A percentile compares a stretch with the other conserved stretches of the same genome.
Evolutionary conservation across 1,139 yeast genomes (phyloP).

Genomic region (Yamadazyma spencermartinsiae): DNA sequence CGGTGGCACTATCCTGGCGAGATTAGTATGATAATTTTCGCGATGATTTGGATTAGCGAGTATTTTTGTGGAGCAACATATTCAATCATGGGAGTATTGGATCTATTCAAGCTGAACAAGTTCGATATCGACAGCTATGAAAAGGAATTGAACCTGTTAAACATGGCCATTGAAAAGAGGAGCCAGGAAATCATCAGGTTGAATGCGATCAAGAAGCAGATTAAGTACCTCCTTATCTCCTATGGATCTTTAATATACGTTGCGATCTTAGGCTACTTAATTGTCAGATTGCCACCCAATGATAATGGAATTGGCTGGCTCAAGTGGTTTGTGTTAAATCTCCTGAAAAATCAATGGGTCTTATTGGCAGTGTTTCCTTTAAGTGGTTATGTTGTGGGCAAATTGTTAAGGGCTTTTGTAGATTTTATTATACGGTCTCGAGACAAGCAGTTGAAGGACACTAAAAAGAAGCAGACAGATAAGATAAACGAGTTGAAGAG

Average conservation of each 20-base stretch:
- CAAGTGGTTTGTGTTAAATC: slow-evolving; percentile 27
- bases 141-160: slow-evolving; percentile 45
- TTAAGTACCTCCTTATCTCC: slow-evolving; percentile 17
- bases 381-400: slow-evolving; percentile 20
- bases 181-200: slow-evolving; percentile 21
- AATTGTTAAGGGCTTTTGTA: slow-evolving; percentile 24
- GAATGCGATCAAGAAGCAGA: slow-evolving; percentile 12
- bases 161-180: slow-evolving; percentile 30
- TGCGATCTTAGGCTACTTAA: slow-evolving; percentile 26
- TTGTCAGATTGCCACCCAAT: slow-evolving; percentile 23
- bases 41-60: neutral
- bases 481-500: slow-evolving; percentile 77
- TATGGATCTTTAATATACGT: slow-evolving; percentile 36
- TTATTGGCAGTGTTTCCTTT: slow-evolving; percentile 32
- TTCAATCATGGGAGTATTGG: slow-evolving; percentile 1
- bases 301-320: slow-evolving; percentile 20
- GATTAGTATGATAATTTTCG: neutral
- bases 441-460: slow-evolving; percentile 19
- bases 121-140: slow-evolving; percentile 56
- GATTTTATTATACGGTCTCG: slow-evolving; percentile 24
- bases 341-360: slow-evolving; percentile 19
- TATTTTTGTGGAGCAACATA: neutral
- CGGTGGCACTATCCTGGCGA: too few relatives aligned
- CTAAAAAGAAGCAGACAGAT: slow-evolving; percentile 53
- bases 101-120: slow-evolving; percentile 18